These are phyloP conservation scores for Ganoderma boninense DNA, from an alignment of 1,284 basidiomycete species.

Conservation along the genomic window DNA sequence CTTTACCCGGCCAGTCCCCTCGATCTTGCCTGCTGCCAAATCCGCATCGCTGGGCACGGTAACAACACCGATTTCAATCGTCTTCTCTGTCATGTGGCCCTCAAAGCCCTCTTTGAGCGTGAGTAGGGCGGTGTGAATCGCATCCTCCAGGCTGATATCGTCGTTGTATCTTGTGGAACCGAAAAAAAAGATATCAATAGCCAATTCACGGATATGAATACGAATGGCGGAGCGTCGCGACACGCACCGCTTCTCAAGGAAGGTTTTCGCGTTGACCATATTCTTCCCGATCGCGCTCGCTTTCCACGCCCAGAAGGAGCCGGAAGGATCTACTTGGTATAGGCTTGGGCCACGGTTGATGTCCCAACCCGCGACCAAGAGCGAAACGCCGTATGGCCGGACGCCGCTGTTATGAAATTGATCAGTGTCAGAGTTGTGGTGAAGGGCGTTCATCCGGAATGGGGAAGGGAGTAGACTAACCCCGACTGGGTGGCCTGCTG, in stretches of 20 bases:
- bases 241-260: slow-evolving; percentile 95
- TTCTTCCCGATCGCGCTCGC: slow-evolving; percentile 99
- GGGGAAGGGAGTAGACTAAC: slow-evolving; percentile 55
- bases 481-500: slow-evolving; percentile 99
- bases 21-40: slow-evolving; percentile 76
- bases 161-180: slow-evolving; percentile 88
- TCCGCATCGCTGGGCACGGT: slow-evolving; percentile 86
- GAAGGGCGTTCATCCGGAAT: slow-evolving; percentile 14
- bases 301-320: slow-evolving; percentile 99
- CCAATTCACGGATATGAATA: slow-evolving; percentile 12
- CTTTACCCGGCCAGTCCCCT: slow-evolving; percentile 77
- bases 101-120: slow-evolving; percentile 99
- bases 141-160: slow-evolving; percentile 98
- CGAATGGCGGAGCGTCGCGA: background rate
- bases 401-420: slow-evolving; percentile 77
- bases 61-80: slow-evolving; percentile 97
- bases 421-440: slow-evolving; percentile 6
- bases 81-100: slow-evolving; percentile 99
- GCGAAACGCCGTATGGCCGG: slow-evolving; percentile 95
- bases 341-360: slow-evolving; percentile 89
- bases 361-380: slow-evolving; percentile 98
- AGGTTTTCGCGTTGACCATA: slow-evolving; percentile 99
- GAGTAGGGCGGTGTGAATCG: slow-evolving; percentile 98
- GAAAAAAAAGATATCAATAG: slow-evolving; percentile 11
- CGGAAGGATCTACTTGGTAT: slow-evolving; percentile 99